phyloP scores from a whole-genome alignment of 2,329 filamentous ascomycete genomes.

The Colletotrichum chrysophilum region DNA sequence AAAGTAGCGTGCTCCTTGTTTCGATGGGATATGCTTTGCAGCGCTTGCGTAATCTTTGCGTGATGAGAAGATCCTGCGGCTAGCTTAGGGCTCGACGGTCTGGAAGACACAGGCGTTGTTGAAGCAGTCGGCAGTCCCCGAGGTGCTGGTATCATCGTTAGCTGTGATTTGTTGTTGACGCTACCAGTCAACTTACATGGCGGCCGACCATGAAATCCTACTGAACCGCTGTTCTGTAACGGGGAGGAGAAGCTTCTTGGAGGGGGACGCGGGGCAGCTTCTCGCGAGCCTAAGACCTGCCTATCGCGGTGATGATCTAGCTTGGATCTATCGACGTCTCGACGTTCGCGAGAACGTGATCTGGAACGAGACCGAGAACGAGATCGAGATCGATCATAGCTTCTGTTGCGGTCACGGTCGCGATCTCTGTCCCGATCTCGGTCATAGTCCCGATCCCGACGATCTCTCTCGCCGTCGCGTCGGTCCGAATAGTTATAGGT shows the following conservation, averaged over 20 bases:
- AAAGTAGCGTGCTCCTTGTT: neutral
- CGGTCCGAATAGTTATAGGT: neutral
- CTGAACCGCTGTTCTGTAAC: neutral
- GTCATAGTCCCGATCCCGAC: neutral
- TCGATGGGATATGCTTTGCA: neutral
- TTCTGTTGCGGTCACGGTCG: slow-evolving; percentile 15
- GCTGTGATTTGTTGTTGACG: neutral
- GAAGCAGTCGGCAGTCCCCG: neutral
- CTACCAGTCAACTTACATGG: neutral
- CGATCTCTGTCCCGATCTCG: slow-evolving; percentile 12
- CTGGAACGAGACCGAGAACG: neutral
- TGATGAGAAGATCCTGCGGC: neutral
- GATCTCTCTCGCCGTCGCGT: slow-evolving; percentile 12
- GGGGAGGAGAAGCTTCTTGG: neutral
- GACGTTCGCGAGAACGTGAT: neutral
- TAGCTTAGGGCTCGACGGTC: neutral
- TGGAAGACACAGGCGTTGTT: neutral
- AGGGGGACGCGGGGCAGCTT: neutral
- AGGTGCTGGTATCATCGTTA: neutral
- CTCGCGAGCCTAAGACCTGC: neutral
- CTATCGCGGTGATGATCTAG: neutral
- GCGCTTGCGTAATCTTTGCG: neutral
- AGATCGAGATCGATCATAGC: neutral
- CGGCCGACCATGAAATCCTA: neutral
- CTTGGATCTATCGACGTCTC: neutral